Evolutionary conservation across 495 filamentous ascomycete genomes (phyloP).

Genomic region (Poronia punctata): DNA sequence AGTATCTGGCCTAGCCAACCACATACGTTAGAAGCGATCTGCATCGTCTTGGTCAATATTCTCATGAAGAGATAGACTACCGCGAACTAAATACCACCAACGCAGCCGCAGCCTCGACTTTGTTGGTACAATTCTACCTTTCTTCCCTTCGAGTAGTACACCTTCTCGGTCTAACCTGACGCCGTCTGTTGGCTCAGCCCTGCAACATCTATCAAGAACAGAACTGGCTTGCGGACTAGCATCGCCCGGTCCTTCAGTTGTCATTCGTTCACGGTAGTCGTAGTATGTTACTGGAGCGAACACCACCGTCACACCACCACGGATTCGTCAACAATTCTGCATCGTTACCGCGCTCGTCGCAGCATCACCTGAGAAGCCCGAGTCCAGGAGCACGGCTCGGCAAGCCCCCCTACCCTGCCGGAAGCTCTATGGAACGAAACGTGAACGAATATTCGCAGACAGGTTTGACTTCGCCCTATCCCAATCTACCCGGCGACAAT

Average conservation of each 20-base stretch:
- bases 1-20: conserved; percentile 12
- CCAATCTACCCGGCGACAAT: conserved; percentile 58
- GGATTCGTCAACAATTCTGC: conserved; percentile 22
- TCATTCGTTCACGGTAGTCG: conserved; percentile 21
- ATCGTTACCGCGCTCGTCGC: conserved; percentile 19
- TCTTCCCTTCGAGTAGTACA: conserved; percentile 16
- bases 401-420: conserved; percentile 30
- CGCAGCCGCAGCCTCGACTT: conserved; percentile 25
- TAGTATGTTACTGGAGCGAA: conserved; percentile 39
- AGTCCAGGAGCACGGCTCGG: conserved; percentile 26
- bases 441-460: conserved; percentile 92
- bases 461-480: conserved; percentile 90
- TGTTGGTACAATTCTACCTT: conserved; percentile 27
- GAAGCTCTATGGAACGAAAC: conserved; percentile 78
- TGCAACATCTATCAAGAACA: conserved; percentile 19
- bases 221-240: conserved; percentile 23
- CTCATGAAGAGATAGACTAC: conserved; percentile 21
- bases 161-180: conserved; percentile 23
- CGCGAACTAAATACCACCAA: conserved; percentile 29
- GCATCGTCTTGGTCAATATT: conserved; percentile 16
- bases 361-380: conserved; percentile 24
- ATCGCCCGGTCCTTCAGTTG: conserved; percentile 20
- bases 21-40: conserved; percentile 17
- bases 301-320: conserved; percentile 26
- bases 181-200: conserved; percentile 17